Evolutionary conservation across 805 yeast species (phyloP), one percentile per base, ranked within the genome.

Genomic region (Priceomyces carsonii): DNA sequence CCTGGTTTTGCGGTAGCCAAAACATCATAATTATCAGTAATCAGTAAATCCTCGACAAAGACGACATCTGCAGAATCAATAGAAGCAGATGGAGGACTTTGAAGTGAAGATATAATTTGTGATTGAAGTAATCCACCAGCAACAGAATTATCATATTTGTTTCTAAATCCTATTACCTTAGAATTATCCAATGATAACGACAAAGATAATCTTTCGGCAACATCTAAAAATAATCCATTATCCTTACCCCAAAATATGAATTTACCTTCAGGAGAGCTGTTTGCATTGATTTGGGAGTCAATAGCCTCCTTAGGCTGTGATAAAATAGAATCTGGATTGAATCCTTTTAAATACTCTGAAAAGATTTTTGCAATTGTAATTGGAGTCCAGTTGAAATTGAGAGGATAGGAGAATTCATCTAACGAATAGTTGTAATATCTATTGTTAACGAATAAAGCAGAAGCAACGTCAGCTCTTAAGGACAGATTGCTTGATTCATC

Each of bases 51-150:
- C 49, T 82, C 85, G 42, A 89, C 78, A 33, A 86, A 53, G 5
- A 80, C 74, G 15, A 84, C 68, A 47, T 80, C 82, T 8, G 91
- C 83, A 29, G 71, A 53, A 35, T 80, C 85, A 33, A 82, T 62
- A 18, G 60, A 44, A 13, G 51, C 32, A 16, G 38, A 35, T 6
- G 38, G 30, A 8, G 29, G 20, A n/a, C 23, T 18, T 6, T 28
- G 30, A 14, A 39, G 20, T 5, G 55, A 41, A 5, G 73, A 63
- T 18, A 68, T 59, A 33, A 84, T 64, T 51, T 82, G 85, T 24
- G 89, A 74, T 59, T 83, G 86, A 56, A 81, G 80, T 6, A 77
- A 55, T 43, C 97, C 97, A 22, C 90, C 91, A 33, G 75, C 76
- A 10, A 78, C 66, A 23, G 71, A 55, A 57, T 86, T 89, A 59